phyloP scores from a whole-genome alignment of 371 early-diverging fungal species.

The Coemansia sp. region DNA sequence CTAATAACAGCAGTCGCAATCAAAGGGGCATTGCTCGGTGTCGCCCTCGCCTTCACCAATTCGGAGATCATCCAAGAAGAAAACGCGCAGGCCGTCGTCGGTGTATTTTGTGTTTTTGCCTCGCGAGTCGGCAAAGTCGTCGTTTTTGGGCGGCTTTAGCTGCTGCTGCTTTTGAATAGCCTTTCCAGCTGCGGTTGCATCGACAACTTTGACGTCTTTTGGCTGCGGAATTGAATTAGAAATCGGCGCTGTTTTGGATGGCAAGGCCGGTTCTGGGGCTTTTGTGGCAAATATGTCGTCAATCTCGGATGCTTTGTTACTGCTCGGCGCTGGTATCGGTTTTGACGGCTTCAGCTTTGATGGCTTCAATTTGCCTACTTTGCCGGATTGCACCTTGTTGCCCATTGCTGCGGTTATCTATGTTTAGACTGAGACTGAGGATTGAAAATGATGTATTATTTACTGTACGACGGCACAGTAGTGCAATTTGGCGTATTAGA shows the following conservation, averaged over 20 bases:
- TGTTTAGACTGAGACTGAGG: neutral
- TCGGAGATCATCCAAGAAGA: slow-evolving; percentile 51
- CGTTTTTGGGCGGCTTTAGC: slow-evolving; percentile 21
- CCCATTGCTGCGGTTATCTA: neutral
- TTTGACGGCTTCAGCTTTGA: neutral
- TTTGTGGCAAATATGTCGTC: slow-evolving; percentile 41
- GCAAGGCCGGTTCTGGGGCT: neutral
- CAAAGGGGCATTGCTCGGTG: slow-evolving; percentile 53
- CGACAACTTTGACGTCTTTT: slow-evolving; percentile 33
- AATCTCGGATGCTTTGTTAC: slow-evolving; percentile 24
- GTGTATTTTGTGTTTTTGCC: slow-evolving; percentile 51
- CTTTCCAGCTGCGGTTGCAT: slow-evolving; percentile 36
- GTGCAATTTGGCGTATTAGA: too few species aligned
- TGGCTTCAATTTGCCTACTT: slow-evolving; percentile 15
- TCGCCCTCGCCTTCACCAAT: slow-evolving; percentile 55
- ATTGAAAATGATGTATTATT: neutral
- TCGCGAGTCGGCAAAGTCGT: slow-evolving; percentile 44
- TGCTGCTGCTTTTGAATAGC: neutral
- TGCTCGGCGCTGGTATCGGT: neutral
- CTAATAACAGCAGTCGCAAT: slow-evolving; percentile 53
- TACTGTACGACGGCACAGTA: too few species aligned
- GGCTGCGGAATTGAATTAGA: neutral
- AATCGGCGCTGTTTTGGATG: neutral
- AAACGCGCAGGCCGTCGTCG: slow-evolving; percentile 53
- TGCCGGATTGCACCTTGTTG: slow-evolving; percentile 17